Evolutionary conservation across 73 alveolate species (phyloP).

Genomic region (Breviolum minutum): DNA sequence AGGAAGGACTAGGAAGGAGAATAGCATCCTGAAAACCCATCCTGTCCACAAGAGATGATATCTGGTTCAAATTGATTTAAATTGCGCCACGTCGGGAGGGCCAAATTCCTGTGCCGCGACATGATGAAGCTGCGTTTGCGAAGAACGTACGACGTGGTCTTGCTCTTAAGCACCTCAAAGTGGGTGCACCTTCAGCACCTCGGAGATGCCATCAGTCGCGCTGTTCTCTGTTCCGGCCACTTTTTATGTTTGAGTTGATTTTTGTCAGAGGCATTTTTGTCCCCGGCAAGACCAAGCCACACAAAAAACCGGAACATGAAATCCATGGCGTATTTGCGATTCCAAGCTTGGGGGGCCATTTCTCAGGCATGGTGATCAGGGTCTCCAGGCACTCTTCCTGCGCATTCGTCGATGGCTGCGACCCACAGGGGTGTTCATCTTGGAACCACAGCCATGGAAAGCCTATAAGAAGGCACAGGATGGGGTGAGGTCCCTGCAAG

Average conservation of each 20-base stretch:
- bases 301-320: neutral
- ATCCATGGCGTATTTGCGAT: neutral
- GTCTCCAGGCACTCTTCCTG: slow-evolving; percentile 39
- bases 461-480: slow-evolving; percentile 74
- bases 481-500: neutral
- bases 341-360: neutral
- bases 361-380: slow-evolving; percentile 54
- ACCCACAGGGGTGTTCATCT: slow-evolving; percentile 30
- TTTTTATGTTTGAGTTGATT: neutral
- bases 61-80: neutral
- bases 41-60: neutral
- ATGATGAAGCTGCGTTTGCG: slow-evolving; percentile 30
- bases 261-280: too few species aligned
- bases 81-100: neutral
- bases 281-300: too few species aligned
- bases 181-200: slow-evolving; percentile 77
- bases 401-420: slow-evolving; percentile 39
- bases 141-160: slow-evolving; percentile 26
- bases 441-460: slow-evolving; percentile 87
- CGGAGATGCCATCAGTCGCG: neutral
- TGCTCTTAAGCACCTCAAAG: slow-evolving; percentile 83
- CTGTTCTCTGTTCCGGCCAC: neutral
- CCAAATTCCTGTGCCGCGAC: slow-evolving; percentile 72
- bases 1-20: neutral
- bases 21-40: neutral